Percentiles rank a stretch among this genome's conserved stretches.
Evolutionary conservation across 2,329 filamentous ascomycete genomes (phyloP).

Genomic region (Neonectria faginata): DNA sequence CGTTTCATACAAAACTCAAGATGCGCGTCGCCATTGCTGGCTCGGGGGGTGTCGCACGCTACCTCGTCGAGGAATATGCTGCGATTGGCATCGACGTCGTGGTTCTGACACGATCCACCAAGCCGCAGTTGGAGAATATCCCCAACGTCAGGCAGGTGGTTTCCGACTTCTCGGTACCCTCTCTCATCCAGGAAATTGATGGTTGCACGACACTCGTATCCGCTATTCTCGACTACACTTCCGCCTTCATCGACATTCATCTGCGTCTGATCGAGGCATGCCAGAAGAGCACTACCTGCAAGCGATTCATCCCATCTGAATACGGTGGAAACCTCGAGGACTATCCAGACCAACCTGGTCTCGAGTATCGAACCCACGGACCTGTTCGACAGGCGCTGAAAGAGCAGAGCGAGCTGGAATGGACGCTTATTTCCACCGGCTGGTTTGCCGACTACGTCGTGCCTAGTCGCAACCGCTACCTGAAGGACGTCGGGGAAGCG

Average conservation of each 20-base stretch:
- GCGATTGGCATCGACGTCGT: constrained; percentile 25
- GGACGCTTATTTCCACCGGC: constrained; percentile 31
- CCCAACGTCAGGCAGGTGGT: not conserved
- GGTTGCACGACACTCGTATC: constrained; percentile 27
- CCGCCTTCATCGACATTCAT: constrained; percentile 28
- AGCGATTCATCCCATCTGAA: constrained; percentile 36
- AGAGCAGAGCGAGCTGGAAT: constrained; percentile 28
- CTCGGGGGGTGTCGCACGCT: constrained; percentile 30
- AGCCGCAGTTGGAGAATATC: not conserved
- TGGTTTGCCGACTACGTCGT: constrained; percentile 32
- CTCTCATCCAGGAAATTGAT: not conserved
- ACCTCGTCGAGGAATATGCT: constrained; percentile 30
- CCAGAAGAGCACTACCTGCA: constrained; percentile 25
- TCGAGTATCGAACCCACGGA: constrained; percentile 23
- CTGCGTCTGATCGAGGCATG: constrained; percentile 31
- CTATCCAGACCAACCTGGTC: constrained; percentile 35
- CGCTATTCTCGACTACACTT: constrained; percentile 28
- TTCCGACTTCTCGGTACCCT: not conserved
- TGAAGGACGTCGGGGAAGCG: not conserved
- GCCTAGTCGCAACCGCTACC: not conserved
- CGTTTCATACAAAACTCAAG: not conserved
- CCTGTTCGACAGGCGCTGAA: constrained; percentile 15
- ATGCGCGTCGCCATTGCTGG: constrained; percentile 31
- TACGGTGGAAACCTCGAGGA: constrained; percentile 25
- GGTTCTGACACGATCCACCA: not conserved